Evolutionary conservation across 768 basidiomycete genomes (phyloP).

Genomic region (Tricholoma saponaceum): DNA sequence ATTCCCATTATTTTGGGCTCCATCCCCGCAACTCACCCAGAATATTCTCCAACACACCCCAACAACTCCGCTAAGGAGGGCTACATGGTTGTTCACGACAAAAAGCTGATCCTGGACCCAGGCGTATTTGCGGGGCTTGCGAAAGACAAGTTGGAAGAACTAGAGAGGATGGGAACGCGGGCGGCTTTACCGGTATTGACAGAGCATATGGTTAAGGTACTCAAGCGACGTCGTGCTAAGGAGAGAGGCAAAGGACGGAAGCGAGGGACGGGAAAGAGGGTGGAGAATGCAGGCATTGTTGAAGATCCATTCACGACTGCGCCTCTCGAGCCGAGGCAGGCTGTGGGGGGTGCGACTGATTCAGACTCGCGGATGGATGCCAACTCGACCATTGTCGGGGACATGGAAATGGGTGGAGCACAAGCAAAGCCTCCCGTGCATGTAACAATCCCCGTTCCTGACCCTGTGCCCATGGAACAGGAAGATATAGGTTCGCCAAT

Average conservation of each 20-base stretch:
- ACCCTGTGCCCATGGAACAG: constrained; percentile 28
- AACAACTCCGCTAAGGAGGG: constrained; percentile 50
- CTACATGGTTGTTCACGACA: constrained; percentile 79
- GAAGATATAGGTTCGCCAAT: constrained; percentile 47
- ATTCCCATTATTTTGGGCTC: constrained; percentile 78
- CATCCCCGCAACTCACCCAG: constrained; percentile 61
- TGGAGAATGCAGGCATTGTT: constrained; percentile 7
- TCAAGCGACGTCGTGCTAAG: constrained; percentile 68
- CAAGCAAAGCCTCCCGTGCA: constrained; percentile 7
- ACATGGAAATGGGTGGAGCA: background rate
- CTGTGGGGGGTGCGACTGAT: background rate
- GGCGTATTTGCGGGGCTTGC: constrained; percentile 78
- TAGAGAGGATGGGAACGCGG: constrained; percentile 79
- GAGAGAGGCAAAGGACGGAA: constrained; percentile 30
- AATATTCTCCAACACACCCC: constrained; percentile 40
- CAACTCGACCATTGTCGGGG: background rate
- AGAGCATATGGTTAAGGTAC: constrained; percentile 76
- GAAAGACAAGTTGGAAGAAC: constrained; percentile 63
- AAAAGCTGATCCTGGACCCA: constrained; percentile 81
- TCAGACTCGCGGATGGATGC: background rate
- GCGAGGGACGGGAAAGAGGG: constrained; percentile 26
- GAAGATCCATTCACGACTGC: constrained; percentile 42
- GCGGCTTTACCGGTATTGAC: constrained; percentile 80
- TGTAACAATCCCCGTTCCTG: constrained; percentile 17
- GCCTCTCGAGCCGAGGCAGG: constrained; percentile 27